Conservation (phyloP, 2,329 filamentous ascomycete species). For the Arthrobotrys pseudoclavata region DNA sequence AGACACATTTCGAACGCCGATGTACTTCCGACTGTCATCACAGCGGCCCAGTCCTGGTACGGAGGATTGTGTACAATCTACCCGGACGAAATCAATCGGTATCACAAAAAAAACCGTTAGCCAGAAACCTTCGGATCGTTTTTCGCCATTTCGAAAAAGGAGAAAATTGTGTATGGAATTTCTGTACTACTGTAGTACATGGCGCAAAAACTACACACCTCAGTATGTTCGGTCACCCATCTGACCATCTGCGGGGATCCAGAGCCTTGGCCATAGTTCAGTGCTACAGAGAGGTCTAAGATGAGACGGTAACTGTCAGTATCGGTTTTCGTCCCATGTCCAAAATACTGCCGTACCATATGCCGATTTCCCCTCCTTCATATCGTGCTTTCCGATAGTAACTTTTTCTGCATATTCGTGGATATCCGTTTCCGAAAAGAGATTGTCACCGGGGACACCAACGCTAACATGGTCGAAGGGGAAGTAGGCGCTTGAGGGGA, state of each 20-base stretch:
- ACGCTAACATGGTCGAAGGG: slow-evolving; percentile 85
- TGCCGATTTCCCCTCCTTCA: slow-evolving; percentile 73
- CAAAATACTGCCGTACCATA: slow-evolving; percentile 66
- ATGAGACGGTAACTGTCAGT: slow-evolving; percentile 30
- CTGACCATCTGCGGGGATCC: slow-evolving; percentile 89
- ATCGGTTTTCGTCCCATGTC: slow-evolving; percentile 28
- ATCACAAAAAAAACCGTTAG: slow-evolving; percentile 26
- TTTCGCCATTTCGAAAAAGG: not conserved
- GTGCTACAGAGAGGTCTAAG: slow-evolving; percentile 83
- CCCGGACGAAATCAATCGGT: slow-evolving; percentile 7
- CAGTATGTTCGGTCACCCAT: slow-evolving; percentile 94
- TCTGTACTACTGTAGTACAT: slow-evolving; percentile 22
- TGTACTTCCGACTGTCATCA: slow-evolving; percentile 87
- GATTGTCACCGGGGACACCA: slow-evolving; percentile 77
- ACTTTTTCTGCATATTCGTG: slow-evolving; percentile 73
- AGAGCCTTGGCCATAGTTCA: slow-evolving; percentile 92
- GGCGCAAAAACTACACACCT: slow-evolving; percentile 68
- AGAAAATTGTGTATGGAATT: not conserved
- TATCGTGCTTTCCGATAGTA: slow-evolving; percentile 86
- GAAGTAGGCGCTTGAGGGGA: slow-evolving; percentile 91
- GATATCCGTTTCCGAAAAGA: slow-evolving; percentile 79
- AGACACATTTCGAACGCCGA: slow-evolving; percentile 85
- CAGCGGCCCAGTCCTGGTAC: slow-evolving; percentile 90
- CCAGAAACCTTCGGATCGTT: slow-evolving; percentile 1
- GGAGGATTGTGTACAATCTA: slow-evolving; percentile 83